Base-by-base conservation (phyloP, 2,329 filamentous ascomycete genomes). In the Paraphoma sp. region DNA sequence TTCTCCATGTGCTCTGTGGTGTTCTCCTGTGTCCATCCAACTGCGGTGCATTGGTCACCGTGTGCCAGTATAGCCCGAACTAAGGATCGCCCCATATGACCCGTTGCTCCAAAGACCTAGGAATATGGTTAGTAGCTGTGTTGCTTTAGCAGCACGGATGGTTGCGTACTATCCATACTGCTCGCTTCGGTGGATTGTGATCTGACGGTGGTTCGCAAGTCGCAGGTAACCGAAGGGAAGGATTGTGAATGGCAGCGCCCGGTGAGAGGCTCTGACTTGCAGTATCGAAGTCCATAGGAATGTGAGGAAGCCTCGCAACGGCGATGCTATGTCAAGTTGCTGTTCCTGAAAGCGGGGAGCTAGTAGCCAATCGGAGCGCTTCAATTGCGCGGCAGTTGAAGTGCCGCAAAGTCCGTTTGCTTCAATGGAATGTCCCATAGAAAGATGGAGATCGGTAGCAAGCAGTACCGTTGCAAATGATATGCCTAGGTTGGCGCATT, bases 81-180 rank as follows among this genome's bases (percentile, higher is more conserved):
- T 17, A 98, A 86, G 7, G 91, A 96, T 50, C 92, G 89, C 56
- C 95, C 95, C 84, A 98, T 96, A 71, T 99, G 95, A 53, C 95
- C 95, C n/a, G 93, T 97, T 47, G 92, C 93, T 47, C 95, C 95
- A 77, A 97, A 99, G 52, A 98, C 83, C 92, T 70, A 48, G 16
- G 16, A 17, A 18, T 2, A n/a, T 17, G 18, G 49, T 68, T 12
- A 57, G 38, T 45, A 53, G 53, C 48, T 45, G 45, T 16, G 48
- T 29, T 12, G 9, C 6, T 10, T 17, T 36, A 38, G 36, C 23
- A n/a, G 16, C 18, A 23, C 28, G 16, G 52, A 45, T 44, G 42
- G 46, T 45, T 23, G 81, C 87, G 73, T 82, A 95, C 92, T 73
- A 98, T 87, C 94, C 94, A 98, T 79, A 94, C 89, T 60, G 93